Base-by-base conservation (phyloP, 129 eudicot species). In the Arctium minus region DNA sequence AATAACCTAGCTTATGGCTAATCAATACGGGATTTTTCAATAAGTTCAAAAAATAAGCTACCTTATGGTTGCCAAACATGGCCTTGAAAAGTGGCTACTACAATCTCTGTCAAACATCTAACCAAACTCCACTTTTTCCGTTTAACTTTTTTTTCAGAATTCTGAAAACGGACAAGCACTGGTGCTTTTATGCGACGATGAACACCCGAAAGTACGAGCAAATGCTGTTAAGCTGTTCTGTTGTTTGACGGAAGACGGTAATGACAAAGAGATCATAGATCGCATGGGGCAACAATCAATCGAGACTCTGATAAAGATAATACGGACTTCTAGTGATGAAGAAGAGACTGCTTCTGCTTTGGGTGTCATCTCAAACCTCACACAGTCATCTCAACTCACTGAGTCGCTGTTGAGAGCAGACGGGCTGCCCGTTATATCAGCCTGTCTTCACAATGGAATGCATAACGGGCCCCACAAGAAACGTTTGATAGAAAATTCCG, bases 281-380 rank as follows among this genome's bases (percentile, higher is more conserved):
- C 88, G 82, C 22, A 73, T 86, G 80, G 85, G 88, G 18, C 87
- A 74, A 30, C 79, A 85, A 11, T 80, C 85, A 56, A 46, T 86
- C 29, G 83, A 89, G 44, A 86, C 84, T 5, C 37, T 92, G 32
- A 83, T 90, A 42, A 85, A 80, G 53, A 86, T 89, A 76, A 86
- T 89, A 27, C 85, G 32, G 48, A 82, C 87, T 70, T 82, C 89
- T 18, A 37, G 15, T 32, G 87, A 92, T 50, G 73, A 53, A n/a
- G 92, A 92, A 50, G 97, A 92, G 82, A 83, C 86, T 39, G 83
- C 93, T 78, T 89, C 91, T 31, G 89, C 93, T 42, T 68, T 91
- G 83, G 93, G 93, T 67, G 80, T 86, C 78, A 86, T 89, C 31
- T 79, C 92, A 38, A 84, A 86, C 83, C 88, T 91, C 77, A 88